phyloP scores from a whole-genome alignment of 2,329 filamentous ascomycete species.

The Didymella pomorum region DNA sequence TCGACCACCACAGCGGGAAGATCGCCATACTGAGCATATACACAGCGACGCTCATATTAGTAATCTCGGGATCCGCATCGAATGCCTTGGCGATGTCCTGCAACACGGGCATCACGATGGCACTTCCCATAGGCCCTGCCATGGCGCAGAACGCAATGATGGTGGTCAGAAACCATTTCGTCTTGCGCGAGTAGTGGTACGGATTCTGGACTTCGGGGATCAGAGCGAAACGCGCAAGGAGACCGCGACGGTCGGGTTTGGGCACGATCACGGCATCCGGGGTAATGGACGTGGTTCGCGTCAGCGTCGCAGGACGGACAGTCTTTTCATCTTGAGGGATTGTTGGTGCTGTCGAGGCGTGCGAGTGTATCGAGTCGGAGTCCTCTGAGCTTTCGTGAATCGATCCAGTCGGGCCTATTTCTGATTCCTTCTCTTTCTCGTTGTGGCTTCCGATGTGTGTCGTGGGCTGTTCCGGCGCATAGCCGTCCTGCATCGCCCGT shows the following conservation, averaged over 20 bases:
- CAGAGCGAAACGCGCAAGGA: constrained; percentile 74
- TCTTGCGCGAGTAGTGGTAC: constrained; percentile 73
- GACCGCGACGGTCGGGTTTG: constrained; percentile 68
- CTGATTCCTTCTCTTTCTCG: constrained; percentile 15
- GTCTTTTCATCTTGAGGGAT: constrained; percentile 29
- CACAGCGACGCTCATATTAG: constrained; percentile 53
- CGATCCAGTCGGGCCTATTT: constrained; percentile 4
- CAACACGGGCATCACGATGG: constrained; percentile 73
- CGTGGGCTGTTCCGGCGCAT: constrained; percentile 10
- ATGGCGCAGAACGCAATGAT: constrained; percentile 79
- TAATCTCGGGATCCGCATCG: constrained; percentile 41
- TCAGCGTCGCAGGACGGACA: constrained; percentile 30
- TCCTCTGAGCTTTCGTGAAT: constrained; percentile 15
- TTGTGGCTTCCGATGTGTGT: constrained; percentile 4
- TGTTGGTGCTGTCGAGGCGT: constrained; percentile 29
- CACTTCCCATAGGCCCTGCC: constrained; percentile 82
- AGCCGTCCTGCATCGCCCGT: constrained; percentile 12
- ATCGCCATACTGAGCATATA: constrained; percentile 55
- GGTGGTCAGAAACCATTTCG: constrained; percentile 85
- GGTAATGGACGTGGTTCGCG: constrained; percentile 43
- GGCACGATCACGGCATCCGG: constrained; percentile 59
- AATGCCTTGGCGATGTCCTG: constrained; percentile 46
- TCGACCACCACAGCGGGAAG: constrained; percentile 53
- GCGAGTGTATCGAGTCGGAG: constrained; percentile 24
- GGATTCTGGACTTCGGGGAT: constrained; percentile 82